Evolutionary conservation across 495 filamentous ascomycete genomes (phyloP), one percentile per base, ranked within the genome.

Genomic region (Beverwykella pulmonaria): DNA sequence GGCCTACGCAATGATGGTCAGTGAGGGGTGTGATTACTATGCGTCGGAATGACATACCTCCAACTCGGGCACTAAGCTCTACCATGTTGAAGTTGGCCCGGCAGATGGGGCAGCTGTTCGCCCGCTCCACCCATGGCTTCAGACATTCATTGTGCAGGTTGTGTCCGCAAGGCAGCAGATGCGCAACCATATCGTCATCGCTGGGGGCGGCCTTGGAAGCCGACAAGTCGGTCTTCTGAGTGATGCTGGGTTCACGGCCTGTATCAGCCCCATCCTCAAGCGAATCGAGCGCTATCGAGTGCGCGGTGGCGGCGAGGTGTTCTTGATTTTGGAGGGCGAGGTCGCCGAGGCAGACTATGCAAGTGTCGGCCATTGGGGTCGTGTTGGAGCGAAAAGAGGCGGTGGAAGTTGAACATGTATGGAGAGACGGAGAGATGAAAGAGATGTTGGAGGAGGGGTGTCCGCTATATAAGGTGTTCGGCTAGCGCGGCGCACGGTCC

Each of bases 61-160:
- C 88, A 74, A 90, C 75, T 60, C 81, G 84, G 63, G 89, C 85
- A 71, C 86, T 90, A 58, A 97, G 87, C 73, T 93, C 87, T 59
- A 98, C 95, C 70, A 87, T 75, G 77, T 97, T 92, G 79, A 98
- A 98, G 70, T 81, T 88, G 71, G 89, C 88, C 61, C 94, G 90
- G 76, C 94, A 99, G 76, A 98, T 95, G 15, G 94, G 94, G 74
- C 94, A 99, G 74, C 92, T 97, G 78, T 98, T 99, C 60, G 95
- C 93, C 73, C 93, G 87, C 78, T 94, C 91, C 30, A 90, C 91
- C 94, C 94, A 99, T 61, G 91, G 90, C 70, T 88, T 87, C 61
- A 99, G 79, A 73, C 94, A 99, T 53, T 88, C 86, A 77, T 99
- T 87, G 75, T 99, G 94, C 67, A 98, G 78, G 59, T 90, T 84